Evolutionary conservation across 2,329 filamentous ascomycete species (phyloP), one percentile per base, ranked within the genome.

Genomic region (Ceratocystis eucalypticola): DNA sequence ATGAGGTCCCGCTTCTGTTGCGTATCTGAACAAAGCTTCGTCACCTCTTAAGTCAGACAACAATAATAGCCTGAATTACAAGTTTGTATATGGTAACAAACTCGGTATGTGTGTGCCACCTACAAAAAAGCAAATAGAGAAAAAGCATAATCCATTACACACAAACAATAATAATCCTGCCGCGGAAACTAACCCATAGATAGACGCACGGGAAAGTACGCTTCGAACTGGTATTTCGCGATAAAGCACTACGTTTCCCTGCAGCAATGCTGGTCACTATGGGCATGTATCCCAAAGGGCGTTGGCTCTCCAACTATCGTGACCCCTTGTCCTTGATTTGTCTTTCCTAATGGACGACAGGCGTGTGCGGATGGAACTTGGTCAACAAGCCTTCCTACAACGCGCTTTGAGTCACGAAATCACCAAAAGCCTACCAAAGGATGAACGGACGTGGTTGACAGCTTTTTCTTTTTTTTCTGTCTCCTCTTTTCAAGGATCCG

Each of bases 401-500:
- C 53, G 53, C 28, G 28, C 2, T n/a, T n/a, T n/a, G 28, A 59
- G 12, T 33, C 28, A 59, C 53, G 48, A 53, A 59, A n/a, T n/a
- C 17, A 59, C 17, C 4, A 3, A 10, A 30, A n/a, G 17, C 53
- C n/a, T 33, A 33, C 10, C 12, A 59, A 22, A 33, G 28, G 28
- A 59, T 59, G 53, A 12, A 57, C 20, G 53, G 53, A 20, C 53
- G 15, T 30, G 30, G 53, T 57, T 57, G 53, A 57, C 25, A 30
- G 53, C 22, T 59, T 59, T 59, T 59, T 25, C 20, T 50, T 50
- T 22, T 50, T 33, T 59, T 33, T 7, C 15, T 17, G 53, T 33
- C 22, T 59, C 53, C 53, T 59, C 53, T 59, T 59, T 59, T 59
- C 10, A 6, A 59, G 53, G 53, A 59, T 59, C 15, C 15, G 28